Conservation (phyloP, 352 stramenopile genomes). For the Peronospora farinosa region DNA sequence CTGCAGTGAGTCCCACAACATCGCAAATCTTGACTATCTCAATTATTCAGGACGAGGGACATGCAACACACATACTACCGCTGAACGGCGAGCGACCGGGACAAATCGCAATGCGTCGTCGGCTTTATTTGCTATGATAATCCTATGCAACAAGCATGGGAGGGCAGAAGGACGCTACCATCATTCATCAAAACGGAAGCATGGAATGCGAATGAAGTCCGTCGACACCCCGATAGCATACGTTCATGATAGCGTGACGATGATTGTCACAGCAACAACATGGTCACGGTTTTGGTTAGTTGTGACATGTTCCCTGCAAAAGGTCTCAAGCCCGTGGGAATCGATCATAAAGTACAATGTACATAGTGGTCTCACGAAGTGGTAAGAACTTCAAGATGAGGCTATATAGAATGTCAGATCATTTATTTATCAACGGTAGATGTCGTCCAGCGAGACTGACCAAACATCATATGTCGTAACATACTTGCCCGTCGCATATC, state of each 20-base stretch:
- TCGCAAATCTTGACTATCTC: slow-evolving; percentile 28
- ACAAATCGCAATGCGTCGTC: neutral
- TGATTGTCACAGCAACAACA: neutral
- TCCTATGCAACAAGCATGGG: slow-evolving; percentile 2
- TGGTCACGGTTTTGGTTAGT: neutral
- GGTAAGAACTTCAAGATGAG: slow-evolving; percentile 8
- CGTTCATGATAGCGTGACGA: slow-evolving; percentile 10
- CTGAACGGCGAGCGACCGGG: slow-evolving; percentile 6
- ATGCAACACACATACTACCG: neutral
- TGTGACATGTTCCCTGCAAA: neutral
- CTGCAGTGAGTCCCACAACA: slow-evolving; percentile 22
- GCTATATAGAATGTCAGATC: slow-evolving; percentile 11
- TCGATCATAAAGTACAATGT: too few species aligned
- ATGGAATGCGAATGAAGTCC: slow-evolving; percentile 4
- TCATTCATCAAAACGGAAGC: slow-evolving; percentile 5
- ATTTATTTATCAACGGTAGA: neutral
- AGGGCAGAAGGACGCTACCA: slow-evolving; percentile 3
- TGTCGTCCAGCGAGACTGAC: slow-evolving; percentile 18
- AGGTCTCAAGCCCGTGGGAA: neutral
- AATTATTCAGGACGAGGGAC: slow-evolving; percentile 22
- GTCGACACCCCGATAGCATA: slow-evolving; percentile 17
- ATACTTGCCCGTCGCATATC: neutral
- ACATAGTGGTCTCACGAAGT: too few species aligned
- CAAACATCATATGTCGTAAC: neutral
- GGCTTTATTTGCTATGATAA: neutral